Percentiles rank a stretch among this genome's conserved stretches.
phyloP scores from a whole-genome alignment of 371 early-diverging fungal species.

The Mucor ambiguus region DNA sequence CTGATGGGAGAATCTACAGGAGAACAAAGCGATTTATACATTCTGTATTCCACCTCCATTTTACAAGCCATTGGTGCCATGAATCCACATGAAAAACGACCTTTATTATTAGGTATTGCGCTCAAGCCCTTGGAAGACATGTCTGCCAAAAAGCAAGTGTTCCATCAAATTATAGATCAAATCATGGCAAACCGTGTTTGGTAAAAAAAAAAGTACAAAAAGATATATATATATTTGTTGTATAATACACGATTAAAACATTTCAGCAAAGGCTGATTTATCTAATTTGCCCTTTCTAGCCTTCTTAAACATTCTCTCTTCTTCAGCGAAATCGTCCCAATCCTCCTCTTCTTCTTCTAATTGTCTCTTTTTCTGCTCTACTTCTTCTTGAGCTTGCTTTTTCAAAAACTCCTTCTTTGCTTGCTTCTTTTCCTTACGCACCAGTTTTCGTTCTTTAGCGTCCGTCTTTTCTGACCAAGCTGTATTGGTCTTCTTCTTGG shows the following conservation, averaged over 20 bases:
- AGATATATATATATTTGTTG: neutral
- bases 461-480: constrained; percentile 81
- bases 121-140: constrained; percentile 51
- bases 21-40: constrained; percentile 60
- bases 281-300: constrained; percentile 53
- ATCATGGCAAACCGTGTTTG: constrained; percentile 44
- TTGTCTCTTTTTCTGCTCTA: constrained; percentile 48
- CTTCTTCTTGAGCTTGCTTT: constrained; percentile 45
- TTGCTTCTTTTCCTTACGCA: constrained; percentile 72
- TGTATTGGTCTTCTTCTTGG: constrained; percentile 28
- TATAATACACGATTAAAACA: constrained; percentile 24
- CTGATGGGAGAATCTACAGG: constrained; percentile 58
- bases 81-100: constrained; percentile 63
- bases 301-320: constrained; percentile 61
- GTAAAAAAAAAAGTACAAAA: constrained; percentile 15
- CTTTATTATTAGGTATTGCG: constrained; percentile 66
- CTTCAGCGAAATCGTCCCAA: constrained; percentile 50
- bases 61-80: constrained; percentile 63
- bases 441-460: constrained; percentile 63
- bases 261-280: constrained; percentile 53
- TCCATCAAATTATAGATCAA: constrained; percentile 41
- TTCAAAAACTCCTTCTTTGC: constrained; percentile 60
- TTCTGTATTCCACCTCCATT: constrained; percentile 66
- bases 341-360: constrained; percentile 55
- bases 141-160: constrained; percentile 31